Evolutionary conservation across 106 monocot genomes (phyloP), one percentile per base, ranked within the genome.

Genomic region (Vanilla planifolia): DNA sequence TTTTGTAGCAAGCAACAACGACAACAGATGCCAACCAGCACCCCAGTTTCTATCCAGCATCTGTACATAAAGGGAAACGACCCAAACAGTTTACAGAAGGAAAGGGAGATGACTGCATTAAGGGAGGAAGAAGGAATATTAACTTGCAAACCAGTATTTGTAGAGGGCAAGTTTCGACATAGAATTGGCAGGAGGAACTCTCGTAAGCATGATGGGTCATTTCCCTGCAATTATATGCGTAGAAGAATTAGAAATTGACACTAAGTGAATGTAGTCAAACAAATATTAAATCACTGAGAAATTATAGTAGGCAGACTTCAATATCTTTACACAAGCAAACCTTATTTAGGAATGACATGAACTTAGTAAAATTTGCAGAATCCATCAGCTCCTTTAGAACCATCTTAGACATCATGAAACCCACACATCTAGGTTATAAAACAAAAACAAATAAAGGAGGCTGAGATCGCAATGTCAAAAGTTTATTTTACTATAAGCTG

Each of bases 401-500:
- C 87, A 98, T 77, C 55, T 98, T 91, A 32, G 87, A 91, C 96
- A 98, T 91, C 40, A 98, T 98, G 67, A 91, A 91, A 26, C 96
- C 96, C 66, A 98, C 72, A 73, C 91, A 98, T 75, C 96, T 98
- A 40, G n/a, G 32, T 22, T 69, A 48, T 1, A 15, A 43, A 8
- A 40, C 61, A 51, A 44, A 19, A 20, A 35, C 10, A 47, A 33
- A 47, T 45, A 50, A n/a, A n/a, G n/a, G n/a, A n/a, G n/a, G n/a
- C n/a, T 42, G 29, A 60, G 62, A 41, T 24, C 33, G 37, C 36
- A 20, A 19, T 51, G 52, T 33, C n/a, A n/a, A 55, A 41, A 53
- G 41, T 0, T 22, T 50, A 5, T 22, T 57, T 10, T 24, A 13
- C 51, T 29, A 23, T 0, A 67, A 29, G 23, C 29, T 46, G 30